Evolutionary conservation across 2,329 filamentous ascomycete species (phyloP).

Genomic region (Proliferodiscus dingleyae): DNA sequence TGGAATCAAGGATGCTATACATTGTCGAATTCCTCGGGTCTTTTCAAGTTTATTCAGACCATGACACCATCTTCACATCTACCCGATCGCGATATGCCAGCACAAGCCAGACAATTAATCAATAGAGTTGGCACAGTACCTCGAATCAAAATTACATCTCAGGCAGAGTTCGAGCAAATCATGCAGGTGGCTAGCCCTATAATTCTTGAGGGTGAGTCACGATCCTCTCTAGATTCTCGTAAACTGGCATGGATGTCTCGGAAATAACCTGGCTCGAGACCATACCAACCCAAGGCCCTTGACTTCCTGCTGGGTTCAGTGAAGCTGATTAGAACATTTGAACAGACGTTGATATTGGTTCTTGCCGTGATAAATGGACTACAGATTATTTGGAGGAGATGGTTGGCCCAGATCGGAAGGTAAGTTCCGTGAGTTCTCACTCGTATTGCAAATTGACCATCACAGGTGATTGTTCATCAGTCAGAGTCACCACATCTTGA

Average conservation of each 20-base stretch:
- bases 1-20: conserved; percentile 60
- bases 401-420: conserved; percentile 57
- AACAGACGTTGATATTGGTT: conserved; percentile 59
- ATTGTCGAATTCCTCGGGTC: conserved; percentile 2
- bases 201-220: conserved; percentile 48
- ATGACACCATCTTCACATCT: neutral
- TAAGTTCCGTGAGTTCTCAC: conserved; percentile 30
- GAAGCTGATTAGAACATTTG: conserved; percentile 54
- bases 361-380: conserved; percentile 64
- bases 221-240: no score
- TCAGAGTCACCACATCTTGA: conserved; percentile 64
- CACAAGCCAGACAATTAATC: neutral
- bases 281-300: no score
- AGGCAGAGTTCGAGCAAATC: conserved; percentile 55
- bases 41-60: neutral
- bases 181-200: conserved; percentile 54
- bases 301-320: no score
- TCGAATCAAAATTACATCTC: conserved; percentile 46
- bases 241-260: no score
- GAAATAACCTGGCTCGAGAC: no score
- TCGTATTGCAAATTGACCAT: conserved; percentile 9
- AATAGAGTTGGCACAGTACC: neutral
- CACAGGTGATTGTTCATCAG: conserved; percentile 69
- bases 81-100: neutral
- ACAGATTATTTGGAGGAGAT: conserved; percentile 59